These are phyloP conservation scores for Aurantiochytrium sp. DNA, from an alignment of 108 stramenopile species.

Conservation along the genomic window DNA sequence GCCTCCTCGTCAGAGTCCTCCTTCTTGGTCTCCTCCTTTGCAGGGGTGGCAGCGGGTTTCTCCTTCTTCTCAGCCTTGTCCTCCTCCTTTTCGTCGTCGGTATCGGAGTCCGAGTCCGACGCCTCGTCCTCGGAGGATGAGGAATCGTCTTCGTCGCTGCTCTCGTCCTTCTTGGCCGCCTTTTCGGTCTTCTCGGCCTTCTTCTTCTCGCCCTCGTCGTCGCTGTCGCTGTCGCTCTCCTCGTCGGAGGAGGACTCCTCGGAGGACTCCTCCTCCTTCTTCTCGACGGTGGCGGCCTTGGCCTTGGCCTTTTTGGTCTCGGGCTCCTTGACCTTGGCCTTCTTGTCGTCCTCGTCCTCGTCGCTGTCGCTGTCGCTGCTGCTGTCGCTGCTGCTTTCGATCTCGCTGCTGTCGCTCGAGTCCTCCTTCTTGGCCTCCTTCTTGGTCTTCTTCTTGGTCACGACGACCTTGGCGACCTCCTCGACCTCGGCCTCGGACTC, in stretches of 20 bases:
- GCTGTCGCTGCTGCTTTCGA: background rate
- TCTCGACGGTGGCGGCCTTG: constrained; percentile 8
- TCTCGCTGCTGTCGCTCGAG: background rate
- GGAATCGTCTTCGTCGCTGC: too few species aligned
- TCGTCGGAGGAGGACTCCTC: constrained; percentile 32
- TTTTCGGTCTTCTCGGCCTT: constrained; percentile 30
- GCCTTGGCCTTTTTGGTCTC: constrained; percentile 16
- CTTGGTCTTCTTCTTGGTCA: constrained; percentile 10
- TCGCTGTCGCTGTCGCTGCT: background rate
- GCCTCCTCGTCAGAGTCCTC: constrained; percentile 36
- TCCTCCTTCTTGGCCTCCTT: constrained; percentile 38
- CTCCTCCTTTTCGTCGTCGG: constrained; percentile 49
- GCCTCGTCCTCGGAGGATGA: constrained; percentile 40
- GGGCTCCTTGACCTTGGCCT: background rate
- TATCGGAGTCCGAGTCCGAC: constrained; percentile 43
- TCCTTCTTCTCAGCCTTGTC: too few species aligned
- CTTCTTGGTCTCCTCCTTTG: constrained; percentile 41
- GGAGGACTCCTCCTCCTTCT: constrained; percentile 40
- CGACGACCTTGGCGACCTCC: constrained; percentile 7
- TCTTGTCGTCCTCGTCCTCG: background rate
- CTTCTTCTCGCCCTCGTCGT: constrained; percentile 37
- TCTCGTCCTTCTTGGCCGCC: background rate
- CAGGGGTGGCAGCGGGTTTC: constrained; percentile 39
- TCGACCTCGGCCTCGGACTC: constrained; percentile 46
- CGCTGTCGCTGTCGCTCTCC: constrained; percentile 40